Base-by-base conservation (phyloP, 805 yeast species). In the Millerozyma acaciae region DNA sequence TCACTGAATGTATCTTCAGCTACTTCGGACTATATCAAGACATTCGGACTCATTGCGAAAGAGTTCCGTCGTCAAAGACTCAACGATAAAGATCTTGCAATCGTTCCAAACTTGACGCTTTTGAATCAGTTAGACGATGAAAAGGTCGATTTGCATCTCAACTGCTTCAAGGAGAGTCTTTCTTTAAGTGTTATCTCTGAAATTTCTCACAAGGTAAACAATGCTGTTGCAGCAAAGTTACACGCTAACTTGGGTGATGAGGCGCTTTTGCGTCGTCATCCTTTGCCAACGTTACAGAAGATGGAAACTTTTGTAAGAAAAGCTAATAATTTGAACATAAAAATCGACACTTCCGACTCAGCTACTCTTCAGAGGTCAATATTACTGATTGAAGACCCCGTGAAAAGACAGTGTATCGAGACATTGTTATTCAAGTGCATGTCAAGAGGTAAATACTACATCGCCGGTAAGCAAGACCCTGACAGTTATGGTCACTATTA, bases 41-140 rank as follows among this genome's bases (percentile, higher is more conserved):
- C 88, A 0, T 64, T 82, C 35, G 66, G 79, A 2, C 62, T 80
- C 41, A 75, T 84, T 34, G 77, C 89, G 0, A 69, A 74, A 44
- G 84, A 82, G 40, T 77, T 84, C 57, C 77, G 80, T 40, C 76
- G 83, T 40, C 82, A 79, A 50, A 67, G 94, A 49, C 61, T 81
- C 38, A 67, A 66, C 29, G 75, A 78, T 43, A 51, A 63, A 4
- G 51, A 59, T 3, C 60, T 78, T 30, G 75, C 69, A 8, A 70
- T 69, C 21, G 54, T 62, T 12, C 75, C 78, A 4, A 63, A 69
- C 21, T 64, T 87, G 43, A 76, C 89, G 1, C 62, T 89, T 28
- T 66, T 88, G 45, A 86, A 84, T 50, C 86, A 80, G 47, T 60
- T 87, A 36, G 97, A 89, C 56, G 96, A 89, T 50, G 96, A 88